Percentiles rank a stretch among this genome's conserved stretches.
These are phyloP conservation scores for Apostasia shenzhenica DNA, from an alignment of 106 monocot genomes.

Conservation along the genomic window DNA sequence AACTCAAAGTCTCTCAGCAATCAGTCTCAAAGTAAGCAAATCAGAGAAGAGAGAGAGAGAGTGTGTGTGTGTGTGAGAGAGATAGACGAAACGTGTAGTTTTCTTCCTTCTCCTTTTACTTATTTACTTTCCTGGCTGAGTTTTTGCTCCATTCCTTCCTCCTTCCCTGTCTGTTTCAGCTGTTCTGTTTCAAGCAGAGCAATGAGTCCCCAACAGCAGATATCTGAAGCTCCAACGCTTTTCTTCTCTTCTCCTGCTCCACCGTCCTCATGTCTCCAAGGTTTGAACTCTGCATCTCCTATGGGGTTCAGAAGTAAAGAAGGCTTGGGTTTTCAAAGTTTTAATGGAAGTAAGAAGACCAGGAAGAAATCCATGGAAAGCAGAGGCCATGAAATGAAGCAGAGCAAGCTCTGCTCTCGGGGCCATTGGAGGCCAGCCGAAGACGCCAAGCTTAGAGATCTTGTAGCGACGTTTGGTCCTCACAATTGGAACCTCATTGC, in stretches of 20 bases:
- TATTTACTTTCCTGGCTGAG: background rate
- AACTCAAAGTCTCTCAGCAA: background rate
- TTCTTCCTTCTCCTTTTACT: background rate
- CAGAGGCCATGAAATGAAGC: constrained; percentile 3
- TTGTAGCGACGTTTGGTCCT: constrained; percentile 65
- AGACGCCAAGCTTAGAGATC: constrained; percentile 79
- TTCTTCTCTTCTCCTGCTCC: background rate
- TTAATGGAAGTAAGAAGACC: background rate
- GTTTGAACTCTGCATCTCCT: background rate
- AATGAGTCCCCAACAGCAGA: background rate
- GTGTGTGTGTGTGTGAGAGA: background rate
- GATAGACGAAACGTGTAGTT: background rate
- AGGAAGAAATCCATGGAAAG: background rate
- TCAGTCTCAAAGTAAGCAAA: no score
- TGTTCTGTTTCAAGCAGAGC: background rate
- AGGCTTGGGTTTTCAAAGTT: background rate
- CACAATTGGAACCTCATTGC: constrained; percentile 96
- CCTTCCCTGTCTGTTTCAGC: background rate
- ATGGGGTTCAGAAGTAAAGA: background rate
- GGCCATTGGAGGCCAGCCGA: constrained; percentile 89
- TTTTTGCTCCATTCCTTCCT: background rate
- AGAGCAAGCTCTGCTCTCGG: constrained; percentile 51
- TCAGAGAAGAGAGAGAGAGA: background rate
- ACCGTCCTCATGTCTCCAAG: background rate
- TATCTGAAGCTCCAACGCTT: background rate